Conservation (phyloP, 2,329 filamentous ascomycete species). For the Thelonectria rubi region DNA sequence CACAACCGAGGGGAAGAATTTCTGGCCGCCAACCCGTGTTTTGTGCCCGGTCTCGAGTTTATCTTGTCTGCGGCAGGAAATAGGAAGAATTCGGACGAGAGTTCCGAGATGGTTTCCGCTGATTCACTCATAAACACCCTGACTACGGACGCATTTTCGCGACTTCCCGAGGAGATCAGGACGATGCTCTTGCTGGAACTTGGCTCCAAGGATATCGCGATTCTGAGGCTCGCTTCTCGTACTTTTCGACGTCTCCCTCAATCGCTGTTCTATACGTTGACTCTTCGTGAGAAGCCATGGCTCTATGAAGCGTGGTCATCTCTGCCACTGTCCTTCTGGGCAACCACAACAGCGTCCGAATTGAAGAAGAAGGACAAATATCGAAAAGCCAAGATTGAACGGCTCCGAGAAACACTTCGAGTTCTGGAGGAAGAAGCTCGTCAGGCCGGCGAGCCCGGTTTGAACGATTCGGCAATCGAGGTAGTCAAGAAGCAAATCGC, state of each 20-base stretch:
- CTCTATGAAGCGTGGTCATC: conserved; percentile 32
- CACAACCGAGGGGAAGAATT: conserved; percentile 26
- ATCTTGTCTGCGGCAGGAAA: conserved; percentile 16
- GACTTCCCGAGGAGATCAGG: not conserved
- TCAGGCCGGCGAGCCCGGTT: too few relatives aligned
- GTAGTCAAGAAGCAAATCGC: not conserved
- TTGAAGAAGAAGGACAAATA: not conserved
- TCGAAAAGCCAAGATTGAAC: not conserved
- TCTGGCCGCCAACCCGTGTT: conserved; percentile 37
- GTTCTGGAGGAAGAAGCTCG: too few relatives aligned
- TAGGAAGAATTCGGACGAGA: too few relatives aligned
- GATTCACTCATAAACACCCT: too few relatives aligned
- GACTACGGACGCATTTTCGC: not conserved
- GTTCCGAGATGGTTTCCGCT: not conserved
- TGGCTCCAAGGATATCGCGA: conserved; percentile 23
- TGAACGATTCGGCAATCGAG: not conserved
- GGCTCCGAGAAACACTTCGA: too few relatives aligned
- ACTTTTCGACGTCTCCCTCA: conserved; percentile 26
- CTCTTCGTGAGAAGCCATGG: conserved; percentile 28
- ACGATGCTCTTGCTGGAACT: conserved; percentile 18
- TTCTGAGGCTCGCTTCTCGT: conserved; percentile 24
- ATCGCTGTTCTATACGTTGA: conserved; percentile 11
- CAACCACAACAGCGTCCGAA: conserved; percentile 21
- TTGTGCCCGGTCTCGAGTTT: conserved; percentile 20
- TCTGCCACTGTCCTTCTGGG: conserved; percentile 28